Evolutionary conservation across 306 rosid genomes (phyloP).

Genomic region (Cyamopsis tetragonoloba): DNA sequence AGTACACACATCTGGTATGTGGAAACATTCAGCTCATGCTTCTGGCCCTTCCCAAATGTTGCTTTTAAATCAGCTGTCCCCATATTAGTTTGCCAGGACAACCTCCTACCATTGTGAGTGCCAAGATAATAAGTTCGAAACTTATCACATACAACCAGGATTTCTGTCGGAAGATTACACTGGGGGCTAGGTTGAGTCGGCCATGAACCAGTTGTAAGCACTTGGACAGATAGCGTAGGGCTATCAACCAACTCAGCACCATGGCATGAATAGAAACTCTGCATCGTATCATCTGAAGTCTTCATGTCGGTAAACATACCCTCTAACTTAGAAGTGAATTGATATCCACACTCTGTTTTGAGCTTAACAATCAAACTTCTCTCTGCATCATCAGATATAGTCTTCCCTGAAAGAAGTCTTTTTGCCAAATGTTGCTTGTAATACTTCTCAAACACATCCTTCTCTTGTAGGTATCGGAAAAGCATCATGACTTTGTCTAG

Average conservation of each 20-base stretch:
- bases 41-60: slow-evolving; percentile 45
- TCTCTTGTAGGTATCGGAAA: slow-evolving; percentile 56
- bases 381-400: slow-evolving; percentile 52
- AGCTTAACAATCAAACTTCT: slow-evolving; percentile 58
- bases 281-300: slow-evolving; percentile 47
- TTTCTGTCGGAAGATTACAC: slow-evolving; percentile 51
- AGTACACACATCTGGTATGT: slow-evolving; percentile 59
- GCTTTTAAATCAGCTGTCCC: slow-evolving; percentile 55
- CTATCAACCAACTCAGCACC: slow-evolving; percentile 37
- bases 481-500: slow-evolving; percentile 64
- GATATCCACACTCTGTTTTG: slow-evolving; percentile 59
- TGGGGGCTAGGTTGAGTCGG: slow-evolving; percentile 50
- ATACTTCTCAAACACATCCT: slow-evolving; percentile 57
- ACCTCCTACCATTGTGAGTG: slow-evolving; percentile 51
- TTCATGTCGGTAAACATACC: slow-evolving; percentile 63
- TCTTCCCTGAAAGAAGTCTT: slow-evolving; percentile 52
- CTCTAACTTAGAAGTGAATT: slow-evolving; percentile 53
- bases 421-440: slow-evolving; percentile 58
- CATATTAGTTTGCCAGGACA: slow-evolving; percentile 61
- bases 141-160: slow-evolving; percentile 43
- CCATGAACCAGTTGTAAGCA: slow-evolving; percentile 63
- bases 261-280: slow-evolving; percentile 38
- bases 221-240: slow-evolving; percentile 45
- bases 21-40: slow-evolving; percentile 58
- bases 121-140: slow-evolving; percentile 47